A percentile compares a stretch with the other conserved stretches of the same genome.
These are phyloP conservation scores for Cymbidium sinense DNA, from an alignment of 106 monocot genomes.

Conservation along the genomic window DNA sequence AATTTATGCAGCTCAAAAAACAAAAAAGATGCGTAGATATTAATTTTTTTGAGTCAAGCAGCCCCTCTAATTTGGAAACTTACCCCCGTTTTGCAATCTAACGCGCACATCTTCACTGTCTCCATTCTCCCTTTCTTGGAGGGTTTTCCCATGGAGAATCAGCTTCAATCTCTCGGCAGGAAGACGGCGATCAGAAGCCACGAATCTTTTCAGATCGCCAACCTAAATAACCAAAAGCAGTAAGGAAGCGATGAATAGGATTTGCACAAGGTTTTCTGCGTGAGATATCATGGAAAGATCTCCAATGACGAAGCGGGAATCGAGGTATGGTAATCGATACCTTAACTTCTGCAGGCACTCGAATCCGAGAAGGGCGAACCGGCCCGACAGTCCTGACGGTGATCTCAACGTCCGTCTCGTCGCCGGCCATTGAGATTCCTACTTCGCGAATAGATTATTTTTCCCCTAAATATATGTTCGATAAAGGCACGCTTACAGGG, in stretches of 20 bases:
- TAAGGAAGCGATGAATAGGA: neutral
- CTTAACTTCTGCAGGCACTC: slow-evolving; percentile 18
- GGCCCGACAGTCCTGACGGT: slow-evolving; percentile 33
- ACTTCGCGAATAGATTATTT: neutral
- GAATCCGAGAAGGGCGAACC: slow-evolving; percentile 20
- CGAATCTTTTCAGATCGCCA: slow-evolving; percentile 29
- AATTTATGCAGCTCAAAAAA: too few relatives aligned
- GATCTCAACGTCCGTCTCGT: slow-evolving; percentile 23
- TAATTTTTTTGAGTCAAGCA: too few relatives aligned
- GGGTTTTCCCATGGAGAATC: slow-evolving; percentile 37
- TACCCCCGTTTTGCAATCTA: slow-evolving; percentile 42
- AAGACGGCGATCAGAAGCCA: slow-evolving; percentile 30
- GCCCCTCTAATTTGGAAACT: neutral
- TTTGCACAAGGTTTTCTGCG: slow-evolving; percentile 3
- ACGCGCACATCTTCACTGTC: slow-evolving; percentile 26
- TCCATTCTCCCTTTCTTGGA: slow-evolving; percentile 25
- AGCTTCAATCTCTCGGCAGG: slow-evolving; percentile 49
- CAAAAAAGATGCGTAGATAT: too few relatives aligned
- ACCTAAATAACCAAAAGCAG: slow-evolving; percentile 16
- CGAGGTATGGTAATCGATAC: neutral
- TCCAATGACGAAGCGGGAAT: neutral
- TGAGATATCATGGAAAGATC: neutral
- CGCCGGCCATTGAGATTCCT: slow-evolving; percentile 10
- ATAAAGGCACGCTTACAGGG: too few relatives aligned
- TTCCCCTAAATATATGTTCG: too few relatives aligned